Evolutionary conservation across 192 early-diverging fungal species (phyloP).

Genomic region (Backusella morwellensis): DNA sequence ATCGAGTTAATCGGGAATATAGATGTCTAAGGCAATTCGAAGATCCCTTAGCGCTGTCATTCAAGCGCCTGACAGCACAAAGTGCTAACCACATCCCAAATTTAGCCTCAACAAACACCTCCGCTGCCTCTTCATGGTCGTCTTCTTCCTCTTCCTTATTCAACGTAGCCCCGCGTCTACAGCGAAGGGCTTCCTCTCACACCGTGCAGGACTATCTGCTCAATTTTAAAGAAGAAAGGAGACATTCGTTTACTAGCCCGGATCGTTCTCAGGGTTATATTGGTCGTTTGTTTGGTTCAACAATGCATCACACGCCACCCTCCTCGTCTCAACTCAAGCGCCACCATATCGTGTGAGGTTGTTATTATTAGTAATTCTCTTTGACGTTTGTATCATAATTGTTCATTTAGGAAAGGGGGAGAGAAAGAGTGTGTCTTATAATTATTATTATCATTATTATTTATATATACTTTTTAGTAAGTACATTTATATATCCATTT

Average conservation of each 20-base stretch:
- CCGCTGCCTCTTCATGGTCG: background rate
- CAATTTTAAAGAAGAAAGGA: constrained; percentile 11
- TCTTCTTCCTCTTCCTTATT: constrained; percentile 8
- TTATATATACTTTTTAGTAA: background rate
- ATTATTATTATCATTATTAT: background rate
- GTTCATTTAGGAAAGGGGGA: background rate
- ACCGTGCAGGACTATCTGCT: background rate
- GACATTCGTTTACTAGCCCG: constrained; percentile 1
- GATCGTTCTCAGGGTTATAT: constrained; percentile 15
- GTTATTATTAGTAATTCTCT: background rate
- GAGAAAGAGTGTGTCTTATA: background rate
- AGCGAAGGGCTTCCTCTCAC: constrained; percentile 4
- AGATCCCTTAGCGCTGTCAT: constrained; percentile 42
- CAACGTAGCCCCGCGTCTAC: background rate
- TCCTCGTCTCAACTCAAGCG: background rate
- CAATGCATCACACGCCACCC: constrained; percentile 8
- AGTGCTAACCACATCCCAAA: background rate
- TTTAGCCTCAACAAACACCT: constrained; percentile 4
- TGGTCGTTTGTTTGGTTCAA: constrained; percentile 12
- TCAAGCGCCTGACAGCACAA: constrained; percentile 27
- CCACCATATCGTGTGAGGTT: constrained; percentile 2
- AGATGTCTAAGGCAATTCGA: constrained; percentile 32
- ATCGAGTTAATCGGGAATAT: constrained; percentile 51
- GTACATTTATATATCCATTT: background rate
- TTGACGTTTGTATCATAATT: constrained; percentile 1